phyloP scores from a whole-genome alignment of 257 asterid species.

The Coffea eugenioides region DNA sequence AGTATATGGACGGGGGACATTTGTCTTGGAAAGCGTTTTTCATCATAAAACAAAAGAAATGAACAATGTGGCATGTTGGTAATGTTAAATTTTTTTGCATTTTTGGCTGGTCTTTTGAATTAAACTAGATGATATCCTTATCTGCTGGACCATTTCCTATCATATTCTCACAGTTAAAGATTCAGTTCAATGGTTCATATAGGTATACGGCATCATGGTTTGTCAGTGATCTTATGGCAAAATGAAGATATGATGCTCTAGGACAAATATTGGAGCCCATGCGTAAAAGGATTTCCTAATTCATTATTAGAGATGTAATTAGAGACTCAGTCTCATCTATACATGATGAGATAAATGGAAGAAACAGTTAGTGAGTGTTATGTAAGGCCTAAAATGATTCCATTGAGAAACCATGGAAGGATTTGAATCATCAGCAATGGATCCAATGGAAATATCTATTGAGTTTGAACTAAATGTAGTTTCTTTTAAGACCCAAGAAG shows the following conservation, averaged over 20 bases:
- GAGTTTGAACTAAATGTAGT: too few species aligned
- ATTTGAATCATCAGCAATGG: too few species aligned
- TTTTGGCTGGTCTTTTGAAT: not conserved
- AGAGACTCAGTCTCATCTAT: not conserved
- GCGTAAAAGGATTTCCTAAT: too few species aligned
- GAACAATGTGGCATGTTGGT: not conserved
- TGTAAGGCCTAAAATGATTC: not conserved
- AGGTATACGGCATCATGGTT: not conserved
- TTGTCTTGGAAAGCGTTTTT: slow-evolving; percentile 18
- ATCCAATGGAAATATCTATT: too few species aligned
- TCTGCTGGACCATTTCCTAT: not conserved
- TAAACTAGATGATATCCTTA: not conserved
- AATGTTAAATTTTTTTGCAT: not conserved
- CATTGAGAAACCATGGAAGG: not conserved
- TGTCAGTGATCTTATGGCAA: not conserved
- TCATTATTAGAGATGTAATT: not conserved
- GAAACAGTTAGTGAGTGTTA: not conserved
- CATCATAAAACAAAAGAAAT: not conserved
- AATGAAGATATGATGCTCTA: not conserved
- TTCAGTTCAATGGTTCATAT: not conserved
- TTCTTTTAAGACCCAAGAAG: too few species aligned
- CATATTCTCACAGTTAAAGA: slow-evolving; percentile 18
- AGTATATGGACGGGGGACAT: slow-evolving; percentile 15
- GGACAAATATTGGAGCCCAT: not conserved
- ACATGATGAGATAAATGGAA: too few species aligned